These are phyloP conservation scores for Fusarium miscanthi DNA, from an alignment of 2,329 filamentous ascomycete species.

Conservation along the genomic window DNA sequence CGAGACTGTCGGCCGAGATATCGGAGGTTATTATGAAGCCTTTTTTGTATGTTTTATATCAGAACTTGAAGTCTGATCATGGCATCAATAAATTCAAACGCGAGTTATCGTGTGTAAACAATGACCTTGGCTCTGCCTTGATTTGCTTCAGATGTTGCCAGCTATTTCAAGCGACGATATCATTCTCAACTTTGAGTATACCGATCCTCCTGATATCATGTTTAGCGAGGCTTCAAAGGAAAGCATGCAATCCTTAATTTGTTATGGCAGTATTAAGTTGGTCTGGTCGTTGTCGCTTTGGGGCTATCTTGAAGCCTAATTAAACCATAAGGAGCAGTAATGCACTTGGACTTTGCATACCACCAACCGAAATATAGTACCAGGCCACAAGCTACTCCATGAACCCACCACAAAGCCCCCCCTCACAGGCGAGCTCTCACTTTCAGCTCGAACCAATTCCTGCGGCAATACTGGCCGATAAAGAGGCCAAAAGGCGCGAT, in stretches of 20 bases:
- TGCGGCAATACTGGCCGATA: slow-evolving; percentile 55
- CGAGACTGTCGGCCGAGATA: slow-evolving; percentile 14
- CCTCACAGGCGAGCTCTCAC: slow-evolving; percentile 60
- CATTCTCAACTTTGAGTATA: not conserved
- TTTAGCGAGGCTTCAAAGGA: not conserved
- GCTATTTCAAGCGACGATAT: not conserved
- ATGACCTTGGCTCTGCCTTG: not conserved
- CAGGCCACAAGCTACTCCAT: not conserved
- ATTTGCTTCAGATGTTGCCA: not conserved
- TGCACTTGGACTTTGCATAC: slow-evolving; percentile 4
- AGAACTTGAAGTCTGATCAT: slow-evolving; percentile 26
- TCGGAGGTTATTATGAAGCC: slow-evolving; percentile 18
- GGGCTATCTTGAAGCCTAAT: not conserved
- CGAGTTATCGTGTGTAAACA: not conserved
- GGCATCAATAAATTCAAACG: slow-evolving; percentile 22
- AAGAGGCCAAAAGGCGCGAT: slow-evolving; percentile 53
- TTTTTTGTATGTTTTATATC: slow-evolving; percentile 41
- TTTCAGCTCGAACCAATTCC: slow-evolving; percentile 58
- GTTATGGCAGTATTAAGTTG: not conserved
- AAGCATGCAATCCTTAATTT: not conserved
- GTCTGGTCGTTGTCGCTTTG: not conserved
- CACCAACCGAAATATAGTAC: not conserved
- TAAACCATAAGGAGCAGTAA: not conserved
- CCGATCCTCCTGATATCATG: not conserved
- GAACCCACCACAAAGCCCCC: not conserved